Conservation (phyloP, 768 basidiomycete genomes). For the Amanita exitialis region DNA sequence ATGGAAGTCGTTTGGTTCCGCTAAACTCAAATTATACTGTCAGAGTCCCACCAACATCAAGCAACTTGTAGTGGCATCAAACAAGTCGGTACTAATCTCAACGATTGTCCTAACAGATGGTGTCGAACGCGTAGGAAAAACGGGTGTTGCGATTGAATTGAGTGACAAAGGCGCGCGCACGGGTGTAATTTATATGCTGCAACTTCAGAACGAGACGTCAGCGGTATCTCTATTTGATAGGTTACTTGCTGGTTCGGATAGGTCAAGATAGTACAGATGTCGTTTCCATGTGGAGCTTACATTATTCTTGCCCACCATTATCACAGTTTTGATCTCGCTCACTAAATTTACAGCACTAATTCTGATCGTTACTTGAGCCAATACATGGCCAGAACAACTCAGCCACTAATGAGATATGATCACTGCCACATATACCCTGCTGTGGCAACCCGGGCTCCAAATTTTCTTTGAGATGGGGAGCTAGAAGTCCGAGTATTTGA, state of each 20-base stretch:
- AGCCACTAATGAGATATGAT: conserved; percentile 74
- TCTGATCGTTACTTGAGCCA: conserved; percentile 7
- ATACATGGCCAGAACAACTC: conserved; percentile 34
- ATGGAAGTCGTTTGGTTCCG: conserved; percentile 92
- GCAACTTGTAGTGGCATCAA: conserved; percentile 90
- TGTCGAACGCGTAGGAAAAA: conserved; percentile 97
- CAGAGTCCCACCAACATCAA: conserved; percentile 85
- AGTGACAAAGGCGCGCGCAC: conserved; percentile 88
- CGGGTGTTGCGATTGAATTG: conserved; percentile 92
- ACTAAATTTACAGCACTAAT: background rate
- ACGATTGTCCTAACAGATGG: conserved; percentile 95
- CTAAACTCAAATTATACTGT: conserved; percentile 78
- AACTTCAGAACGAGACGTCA: conserved; percentile 80
- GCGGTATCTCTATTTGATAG: conserved; percentile 81
- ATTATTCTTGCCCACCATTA: background rate
- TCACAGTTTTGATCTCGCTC: background rate
- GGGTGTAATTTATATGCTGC: conserved; percentile 96
- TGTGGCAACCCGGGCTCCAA: conserved; percentile 73
- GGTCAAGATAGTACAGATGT: conserved; percentile 23
- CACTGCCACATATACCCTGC: conserved; percentile 70
- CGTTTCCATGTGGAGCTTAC: background rate
- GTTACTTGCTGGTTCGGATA: conserved; percentile 80
- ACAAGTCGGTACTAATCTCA: conserved; percentile 75
- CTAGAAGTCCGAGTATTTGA: conserved; percentile 43
- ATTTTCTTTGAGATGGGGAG: conserved; percentile 46